Evolutionary conservation across 352 stramenopile species (phyloP).

Genomic region (Phytophthora niederhauseri): DNA sequence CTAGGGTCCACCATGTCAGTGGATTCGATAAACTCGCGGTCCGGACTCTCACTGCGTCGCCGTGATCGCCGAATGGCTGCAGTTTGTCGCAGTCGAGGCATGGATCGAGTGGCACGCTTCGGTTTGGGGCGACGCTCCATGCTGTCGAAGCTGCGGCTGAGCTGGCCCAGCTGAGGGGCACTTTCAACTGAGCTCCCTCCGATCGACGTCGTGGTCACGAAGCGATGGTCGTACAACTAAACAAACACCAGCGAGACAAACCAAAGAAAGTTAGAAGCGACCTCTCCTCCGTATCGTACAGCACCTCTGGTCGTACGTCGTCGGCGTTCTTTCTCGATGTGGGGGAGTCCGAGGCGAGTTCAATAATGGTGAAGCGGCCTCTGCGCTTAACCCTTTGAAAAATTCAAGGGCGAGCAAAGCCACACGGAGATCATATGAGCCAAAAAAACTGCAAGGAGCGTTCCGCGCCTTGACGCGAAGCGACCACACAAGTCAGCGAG

Average conservation of each 20-base stretch:
- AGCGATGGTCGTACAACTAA: constrained; percentile 46
- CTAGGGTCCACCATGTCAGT: constrained; percentile 26
- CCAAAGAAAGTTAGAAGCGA: constrained; percentile 2
- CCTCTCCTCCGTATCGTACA: background rate
- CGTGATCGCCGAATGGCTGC: constrained; percentile 32
- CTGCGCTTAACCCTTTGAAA: constrained; percentile 67
- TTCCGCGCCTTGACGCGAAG: constrained; percentile 25
- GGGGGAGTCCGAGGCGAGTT: constrained; percentile 68
- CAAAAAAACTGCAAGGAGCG: constrained; percentile 17
- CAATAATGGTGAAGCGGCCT: constrained; percentile 88
- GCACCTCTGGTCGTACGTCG: constrained; percentile 38
- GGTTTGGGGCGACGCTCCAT: constrained; percentile 31
- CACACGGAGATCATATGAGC: constrained; percentile 17
- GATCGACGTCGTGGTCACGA: constrained; percentile 58
- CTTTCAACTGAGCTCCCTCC: constrained; percentile 42
- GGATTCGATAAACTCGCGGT: constrained; percentile 31
- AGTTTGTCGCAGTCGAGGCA: constrained; percentile 41
- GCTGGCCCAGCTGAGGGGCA: constrained; percentile 23
- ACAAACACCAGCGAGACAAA: background rate
- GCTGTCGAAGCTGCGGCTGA: constrained; percentile 33
- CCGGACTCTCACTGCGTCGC: constrained; percentile 57
- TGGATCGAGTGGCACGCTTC: constrained; percentile 44
- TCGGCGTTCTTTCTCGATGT: constrained; percentile 58
- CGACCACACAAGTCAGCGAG: constrained; percentile 13
- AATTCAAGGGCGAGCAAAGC: background rate